Evolutionary conservation across 768 basidiomycete species (phyloP), one percentile per base, ranked within the genome.

Genomic region (Pisolithus orientalis): DNA sequence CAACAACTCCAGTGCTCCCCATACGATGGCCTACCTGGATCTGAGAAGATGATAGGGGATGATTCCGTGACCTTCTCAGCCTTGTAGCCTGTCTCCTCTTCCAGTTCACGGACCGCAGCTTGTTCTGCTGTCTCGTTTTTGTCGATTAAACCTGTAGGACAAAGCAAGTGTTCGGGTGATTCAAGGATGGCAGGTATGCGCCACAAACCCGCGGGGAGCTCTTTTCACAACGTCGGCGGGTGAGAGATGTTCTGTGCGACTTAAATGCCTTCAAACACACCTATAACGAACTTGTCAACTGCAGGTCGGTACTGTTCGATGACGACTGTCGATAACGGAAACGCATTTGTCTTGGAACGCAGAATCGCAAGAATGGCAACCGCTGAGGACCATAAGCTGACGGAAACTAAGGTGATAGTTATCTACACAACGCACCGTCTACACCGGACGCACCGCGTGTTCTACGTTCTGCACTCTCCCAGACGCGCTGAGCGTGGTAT

Each of bases 261-360:
- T 11, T 11, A 16, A n/a, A 24, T 10, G 34, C 14, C 14, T 50
- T 13, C 5, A 14, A 31, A 31, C 69, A 39, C 64, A 83, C 90
- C 93, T 53, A 95, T 77, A 53, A 89, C 77, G 56, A 79, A 76
- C 55, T 83, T 84, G 59, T 80, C 86, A 44, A 93, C 76, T 0
- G 94, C 91, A 0, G 95, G 93, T 25, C 95, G 83, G 66, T 87
- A 97, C 65, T 96, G 94, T 63, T 95, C 91, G 59, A 96, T 83
- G 57, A 97, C 74, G 50, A 95, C 78, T 4, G 89, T 93, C 1
- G 88, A 90, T 5, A 78, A 66, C 4, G 83, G 83, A 60, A 91
- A 92, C 3, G 80, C 77, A 54, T 79, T 75, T 7, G 79, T 81
- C 66, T 82, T 82, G 42, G 93, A 93, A 34, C 80, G 79, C 43